Conservation (phyloP, 1,139 yeast species). For the Diutina neorugosa region DNA sequence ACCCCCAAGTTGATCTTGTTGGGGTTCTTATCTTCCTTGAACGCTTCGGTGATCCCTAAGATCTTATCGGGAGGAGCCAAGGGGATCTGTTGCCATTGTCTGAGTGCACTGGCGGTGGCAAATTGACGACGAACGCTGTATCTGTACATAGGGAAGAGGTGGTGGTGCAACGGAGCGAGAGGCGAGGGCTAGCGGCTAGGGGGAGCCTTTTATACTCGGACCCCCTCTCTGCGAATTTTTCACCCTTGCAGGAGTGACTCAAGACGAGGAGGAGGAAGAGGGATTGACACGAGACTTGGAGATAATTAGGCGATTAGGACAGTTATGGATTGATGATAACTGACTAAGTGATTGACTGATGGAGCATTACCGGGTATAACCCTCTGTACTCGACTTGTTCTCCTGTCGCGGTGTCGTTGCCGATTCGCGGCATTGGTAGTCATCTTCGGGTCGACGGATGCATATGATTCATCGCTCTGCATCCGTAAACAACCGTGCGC, state of each 20-base stretch:
- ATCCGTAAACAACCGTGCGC: neutral
- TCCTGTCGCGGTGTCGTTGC: neutral
- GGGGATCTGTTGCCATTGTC: slow-evolving; percentile 33
- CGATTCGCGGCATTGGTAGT: neutral
- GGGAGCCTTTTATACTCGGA: neutral
- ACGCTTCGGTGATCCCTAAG: slow-evolving; percentile 52
- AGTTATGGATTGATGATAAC: no score
- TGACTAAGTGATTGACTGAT: no score
- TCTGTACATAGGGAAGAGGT: neutral
- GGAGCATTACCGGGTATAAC: no score
- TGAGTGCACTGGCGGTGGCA: neutral
- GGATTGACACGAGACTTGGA: no score
- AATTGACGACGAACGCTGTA: neutral
- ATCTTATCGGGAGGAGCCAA: slow-evolving; percentile 69
- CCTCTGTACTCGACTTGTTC: neutral
- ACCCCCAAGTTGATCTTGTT: slow-evolving; percentile 38
- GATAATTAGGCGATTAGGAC: no score
- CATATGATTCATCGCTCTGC: neutral
- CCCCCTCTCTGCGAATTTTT: neutral
- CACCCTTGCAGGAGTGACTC: neutral
- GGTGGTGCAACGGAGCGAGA: neutral
- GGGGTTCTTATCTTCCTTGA: slow-evolving; percentile 25
- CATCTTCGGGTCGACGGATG: slow-evolving; percentile 3
- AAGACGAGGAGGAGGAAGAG: neutral
- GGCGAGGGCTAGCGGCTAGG: no score